Conservation (phyloP, 2,329 filamentous ascomycete genomes). For the Hypomyces rosellus region DNA sequence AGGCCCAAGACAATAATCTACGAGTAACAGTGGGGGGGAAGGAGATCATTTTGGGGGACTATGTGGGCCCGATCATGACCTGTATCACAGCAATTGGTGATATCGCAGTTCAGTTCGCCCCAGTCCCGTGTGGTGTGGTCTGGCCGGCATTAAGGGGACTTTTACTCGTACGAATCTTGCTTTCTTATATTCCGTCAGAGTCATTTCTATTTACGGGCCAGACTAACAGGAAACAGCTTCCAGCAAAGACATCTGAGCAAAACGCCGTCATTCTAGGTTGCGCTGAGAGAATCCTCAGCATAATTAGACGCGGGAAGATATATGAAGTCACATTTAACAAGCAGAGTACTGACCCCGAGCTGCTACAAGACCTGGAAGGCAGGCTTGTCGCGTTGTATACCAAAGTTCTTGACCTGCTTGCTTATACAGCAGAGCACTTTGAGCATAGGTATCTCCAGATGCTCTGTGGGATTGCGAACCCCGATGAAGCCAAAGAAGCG, state of each 20-base stretch:
- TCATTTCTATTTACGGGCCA: neutral
- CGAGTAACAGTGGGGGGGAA: neutral
- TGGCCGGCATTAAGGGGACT: neutral
- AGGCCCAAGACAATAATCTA: neutral
- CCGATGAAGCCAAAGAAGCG: neutral
- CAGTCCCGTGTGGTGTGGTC: neutral
- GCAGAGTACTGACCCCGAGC: neutral
- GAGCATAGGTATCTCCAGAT: neutral
- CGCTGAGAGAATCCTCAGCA: neutral
- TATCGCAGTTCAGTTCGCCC: neutral
- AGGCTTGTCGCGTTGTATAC: neutral
- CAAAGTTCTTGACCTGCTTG: conserved; percentile 4
- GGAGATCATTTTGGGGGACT: neutral
- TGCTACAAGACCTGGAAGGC: neutral
- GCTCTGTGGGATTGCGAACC: neutral
- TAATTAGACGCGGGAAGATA: neutral
- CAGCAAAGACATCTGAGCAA: neutral
- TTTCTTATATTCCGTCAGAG: neutral
- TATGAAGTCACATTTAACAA: neutral
- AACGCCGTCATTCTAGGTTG: neutral
- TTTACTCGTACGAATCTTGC: neutral
- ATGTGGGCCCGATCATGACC: neutral
- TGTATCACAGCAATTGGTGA: neutral
- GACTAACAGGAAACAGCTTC: neutral
- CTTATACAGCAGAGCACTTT: neutral